Percentiles rank a stretch among this genome's conserved stretches.
Evolutionary conservation across 345 rosid species (phyloP).

Genomic region (Murraya koenigii): DNA sequence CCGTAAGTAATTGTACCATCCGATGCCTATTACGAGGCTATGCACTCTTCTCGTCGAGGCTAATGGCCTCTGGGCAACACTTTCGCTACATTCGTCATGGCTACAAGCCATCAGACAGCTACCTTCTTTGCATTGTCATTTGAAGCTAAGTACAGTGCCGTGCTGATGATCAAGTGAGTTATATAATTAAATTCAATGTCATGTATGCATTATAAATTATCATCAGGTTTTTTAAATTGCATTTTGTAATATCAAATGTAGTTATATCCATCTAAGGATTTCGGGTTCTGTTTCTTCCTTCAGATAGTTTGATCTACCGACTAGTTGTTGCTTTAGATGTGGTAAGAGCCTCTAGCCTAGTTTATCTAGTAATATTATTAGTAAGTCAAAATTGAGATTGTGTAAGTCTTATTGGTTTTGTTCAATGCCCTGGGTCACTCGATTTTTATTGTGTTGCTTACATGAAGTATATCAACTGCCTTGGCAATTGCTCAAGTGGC

Average conservation of each 20-base stretch:
- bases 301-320: slow-evolving; percentile 54
- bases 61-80: slow-evolving; percentile 55
- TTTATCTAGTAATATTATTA: background rate
- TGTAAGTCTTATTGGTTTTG: background rate
- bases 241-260: slow-evolving; percentile 49
- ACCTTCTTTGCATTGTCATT: slow-evolving; percentile 40
- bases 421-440: slow-evolving; percentile 13
- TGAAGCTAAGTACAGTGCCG: slow-evolving; percentile 62
- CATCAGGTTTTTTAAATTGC: background rate
- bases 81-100: slow-evolving; percentile 72
- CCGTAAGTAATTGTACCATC: no score
- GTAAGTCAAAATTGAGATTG: background rate
- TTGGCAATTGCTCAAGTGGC: slow-evolving; percentile 78
- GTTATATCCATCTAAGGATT: slow-evolving; percentile 58
- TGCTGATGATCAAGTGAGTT: slow-evolving; percentile 75
- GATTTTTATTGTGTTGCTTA: slow-evolving; percentile 45
- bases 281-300: slow-evolving; percentile 60
- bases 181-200: no score
- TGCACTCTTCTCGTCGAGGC: slow-evolving; percentile 46
- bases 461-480: slow-evolving; percentile 71
- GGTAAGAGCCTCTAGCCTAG: slow-evolving; percentile 29
- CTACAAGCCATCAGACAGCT: slow-evolving; percentile 58
- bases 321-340: slow-evolving; percentile 55
- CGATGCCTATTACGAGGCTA: slow-evolving; percentile 38
- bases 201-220: background rate